Evolutionary conservation across 306 rosid genomes (phyloP).

Genomic region (Leucaena leucocephala): DNA sequence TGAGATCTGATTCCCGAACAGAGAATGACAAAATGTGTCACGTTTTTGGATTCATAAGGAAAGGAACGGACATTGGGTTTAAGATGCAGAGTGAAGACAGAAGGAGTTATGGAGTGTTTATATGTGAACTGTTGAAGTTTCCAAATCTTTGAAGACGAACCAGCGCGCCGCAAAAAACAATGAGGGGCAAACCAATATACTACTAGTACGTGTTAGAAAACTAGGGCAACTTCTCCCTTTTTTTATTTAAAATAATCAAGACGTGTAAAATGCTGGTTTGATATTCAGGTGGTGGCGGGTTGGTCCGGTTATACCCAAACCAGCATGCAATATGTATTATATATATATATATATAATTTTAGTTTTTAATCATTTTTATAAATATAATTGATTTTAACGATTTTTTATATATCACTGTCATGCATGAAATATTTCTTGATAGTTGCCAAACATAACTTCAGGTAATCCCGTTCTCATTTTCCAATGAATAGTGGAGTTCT

Average conservation of each 20-base stretch:
- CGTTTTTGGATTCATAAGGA: conserved; percentile 1
- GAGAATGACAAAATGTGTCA: not conserved
- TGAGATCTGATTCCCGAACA: not conserved
- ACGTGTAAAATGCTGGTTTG: not conserved
- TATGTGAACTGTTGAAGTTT: not conserved
- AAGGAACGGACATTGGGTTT: not conserved
- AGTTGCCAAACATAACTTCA: too few species aligned
- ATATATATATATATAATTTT: too few species aligned
- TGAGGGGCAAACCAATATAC: not conserved
- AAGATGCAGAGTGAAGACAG: not conserved
- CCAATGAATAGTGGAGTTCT: too few species aligned
- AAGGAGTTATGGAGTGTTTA: not conserved
- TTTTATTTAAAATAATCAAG: not conserved
- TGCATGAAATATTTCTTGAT: too few species aligned
- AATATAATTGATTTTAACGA: too few species aligned
- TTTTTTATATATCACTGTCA: too few species aligned
- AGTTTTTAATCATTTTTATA: too few species aligned
- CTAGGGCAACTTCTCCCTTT: not conserved
- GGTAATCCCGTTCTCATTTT: too few species aligned
- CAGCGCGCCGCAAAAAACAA: not conserved
- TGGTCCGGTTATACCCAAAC: too few species aligned
- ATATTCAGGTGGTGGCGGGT: too few species aligned
- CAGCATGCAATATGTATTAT: too few species aligned
- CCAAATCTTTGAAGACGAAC: not conserved
- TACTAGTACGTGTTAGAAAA: not conserved